Conservation (phyloP, 1,284 basidiomycete genomes). For the Ustanciosporium gigantosporum region DNA sequence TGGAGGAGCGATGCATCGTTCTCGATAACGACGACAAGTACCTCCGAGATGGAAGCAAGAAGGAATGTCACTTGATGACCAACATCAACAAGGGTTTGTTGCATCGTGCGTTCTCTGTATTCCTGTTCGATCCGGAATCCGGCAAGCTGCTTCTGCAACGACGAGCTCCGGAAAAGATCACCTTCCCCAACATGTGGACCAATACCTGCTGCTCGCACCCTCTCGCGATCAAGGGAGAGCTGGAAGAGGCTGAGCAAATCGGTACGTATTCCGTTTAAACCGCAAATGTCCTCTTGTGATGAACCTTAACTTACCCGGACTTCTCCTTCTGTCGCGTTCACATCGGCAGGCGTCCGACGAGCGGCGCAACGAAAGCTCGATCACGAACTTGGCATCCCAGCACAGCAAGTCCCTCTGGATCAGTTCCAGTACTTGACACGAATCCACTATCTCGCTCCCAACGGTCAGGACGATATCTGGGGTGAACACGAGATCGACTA, state of each 20-base stretch:
- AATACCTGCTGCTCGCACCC: conserved; percentile 99
- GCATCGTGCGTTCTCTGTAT: conserved; percentile 96
- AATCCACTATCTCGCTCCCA: conserved; percentile 97
- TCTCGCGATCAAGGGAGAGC: conserved; percentile 75
- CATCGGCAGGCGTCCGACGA: conserved; percentile 72
- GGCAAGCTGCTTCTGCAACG: conserved; percentile 95
- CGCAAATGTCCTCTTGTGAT: no score
- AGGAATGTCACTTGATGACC: conserved; percentile 98
- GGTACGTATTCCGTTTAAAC: no score
- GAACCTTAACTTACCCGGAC: no score
- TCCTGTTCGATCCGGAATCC: conserved; percentile 90
- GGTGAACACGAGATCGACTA: conserved; percentile 99
- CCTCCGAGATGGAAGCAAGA: conserved; percentile 71
- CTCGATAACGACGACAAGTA: conserved; percentile 85
- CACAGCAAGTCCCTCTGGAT: conserved; percentile 72
- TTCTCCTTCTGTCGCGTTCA: background rate
- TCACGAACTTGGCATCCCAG: conserved; percentile 93
- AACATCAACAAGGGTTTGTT: conserved; percentile 93
- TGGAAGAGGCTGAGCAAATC: conserved; percentile 71
- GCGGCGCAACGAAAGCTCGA: conserved; percentile 94
- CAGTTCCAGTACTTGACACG: conserved; percentile 92
- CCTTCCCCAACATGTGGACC: conserved; percentile 99
- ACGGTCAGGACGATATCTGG: conserved; percentile 76
- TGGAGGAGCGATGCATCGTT: conserved; percentile 97
- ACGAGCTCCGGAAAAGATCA: conserved; percentile 95